Base-by-base conservation (phyloP, 352 stramenopile genomes). In the Phytophthora cajani region DNA sequence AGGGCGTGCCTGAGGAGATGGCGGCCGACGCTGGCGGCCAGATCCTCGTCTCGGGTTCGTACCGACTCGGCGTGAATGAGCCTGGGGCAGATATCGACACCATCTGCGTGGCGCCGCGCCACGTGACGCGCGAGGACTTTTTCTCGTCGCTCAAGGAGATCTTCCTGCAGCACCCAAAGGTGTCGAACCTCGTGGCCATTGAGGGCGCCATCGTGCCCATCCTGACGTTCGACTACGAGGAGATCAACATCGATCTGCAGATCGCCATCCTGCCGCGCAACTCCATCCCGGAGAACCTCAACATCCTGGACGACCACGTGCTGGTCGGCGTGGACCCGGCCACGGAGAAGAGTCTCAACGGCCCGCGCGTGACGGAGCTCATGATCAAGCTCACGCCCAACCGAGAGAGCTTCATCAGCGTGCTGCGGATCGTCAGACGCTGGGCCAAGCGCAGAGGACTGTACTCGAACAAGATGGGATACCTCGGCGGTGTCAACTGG, bases 401-500 rank as follows among this genome's bases (percentile, higher is more conserved):
- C 58, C 76, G 88, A 11, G 81, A 95, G 49, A 94, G 85, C 53
- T 98, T 97, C 62, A 96, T 96, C 64, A 86, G 87, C 42, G 90
- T 97, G 42, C 74, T 98, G 33, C 87, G 92, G 7, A 88, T 96
- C 46, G 90, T 97, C 52, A 81, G 91, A 73, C 82, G 88, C 56
- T 98, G 92, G 92, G 88, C 89, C 17, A 97, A 98, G 60, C 81
- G 85, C 36, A 80, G 98, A 27, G 98, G 98, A 25, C 73, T 99
- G 30, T 99, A 99, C 80, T 98, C 93, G 51, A 99, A 99, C 87
- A 98, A 99, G 69, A 95, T 99, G 79, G 98, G 98, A 10, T 99
- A 99, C 74, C 79, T 99, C 2, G 98, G 98, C 56, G 98, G 98
- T 70, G 94, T 99, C 19, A 99, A 99, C 79, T 99, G 89, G 83